A percentile compares a stretch with the other conserved stretches of the same genome.
Conservation (phyloP, 139 green algal genomes). For the Chlamydomonas urium region DNA sequence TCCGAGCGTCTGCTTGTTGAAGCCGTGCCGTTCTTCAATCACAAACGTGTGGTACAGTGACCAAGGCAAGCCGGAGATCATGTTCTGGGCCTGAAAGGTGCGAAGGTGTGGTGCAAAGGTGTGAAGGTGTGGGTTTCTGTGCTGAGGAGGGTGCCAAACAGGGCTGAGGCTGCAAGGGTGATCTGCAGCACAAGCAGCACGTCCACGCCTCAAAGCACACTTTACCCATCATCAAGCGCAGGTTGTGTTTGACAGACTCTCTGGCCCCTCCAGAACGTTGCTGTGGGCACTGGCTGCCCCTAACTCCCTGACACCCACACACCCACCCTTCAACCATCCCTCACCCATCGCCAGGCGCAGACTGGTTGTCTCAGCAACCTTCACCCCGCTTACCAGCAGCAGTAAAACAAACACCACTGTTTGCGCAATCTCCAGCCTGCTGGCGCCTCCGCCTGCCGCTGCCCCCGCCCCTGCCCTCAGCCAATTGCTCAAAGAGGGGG, state of each 20-base stretch:
- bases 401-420: constrained; percentile 57
- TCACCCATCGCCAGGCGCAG: too few relatives aligned
- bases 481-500: neutral
- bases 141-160: neutral
- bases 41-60: constrained; percentile 67
- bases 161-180: too few relatives aligned
- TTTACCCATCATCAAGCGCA: too few relatives aligned
- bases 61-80: constrained; percentile 67
- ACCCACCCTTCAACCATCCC: too few relatives aligned
- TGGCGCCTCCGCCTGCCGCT: neutral
- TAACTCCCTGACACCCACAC: too few relatives aligned
- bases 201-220: too few relatives aligned
- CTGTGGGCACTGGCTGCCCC: too few relatives aligned
- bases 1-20: constrained; percentile 75
- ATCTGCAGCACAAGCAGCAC: too few relatives aligned
- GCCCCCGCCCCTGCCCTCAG: neutral
- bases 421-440: constrained; percentile 39
- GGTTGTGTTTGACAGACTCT: too few relatives aligned
- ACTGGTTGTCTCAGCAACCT: too few relatives aligned
- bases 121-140: neutral
- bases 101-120: neutral
- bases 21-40: constrained; percentile 67
- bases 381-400: constrained; percentile 26
- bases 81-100: constrained; percentile 2
- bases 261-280: too few relatives aligned